Conservation (phyloP, 331 rosid genomes). For the Quercus phellos region DNA sequence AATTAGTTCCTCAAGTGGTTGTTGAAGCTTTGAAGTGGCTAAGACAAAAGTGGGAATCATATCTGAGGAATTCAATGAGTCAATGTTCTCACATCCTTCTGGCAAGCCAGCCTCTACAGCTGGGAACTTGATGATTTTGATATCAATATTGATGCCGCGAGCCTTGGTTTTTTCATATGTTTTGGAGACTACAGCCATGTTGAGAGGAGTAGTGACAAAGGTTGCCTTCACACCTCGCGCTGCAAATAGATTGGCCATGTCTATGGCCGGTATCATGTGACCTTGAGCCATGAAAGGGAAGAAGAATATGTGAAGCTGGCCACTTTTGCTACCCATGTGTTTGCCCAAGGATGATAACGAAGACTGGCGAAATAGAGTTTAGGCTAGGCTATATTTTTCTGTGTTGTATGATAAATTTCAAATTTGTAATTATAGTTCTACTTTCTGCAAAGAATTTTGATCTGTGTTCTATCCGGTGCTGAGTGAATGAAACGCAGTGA, state of each 20-base stretch:
- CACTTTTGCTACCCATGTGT: no score
- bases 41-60: not conserved
- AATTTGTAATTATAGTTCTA: no score
- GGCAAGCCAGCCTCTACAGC: conserved; percentile 37
- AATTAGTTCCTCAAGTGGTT: conserved; percentile 21
- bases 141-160: not conserved
- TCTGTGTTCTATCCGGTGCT: no score
- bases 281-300: no score
- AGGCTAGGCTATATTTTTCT: no score
- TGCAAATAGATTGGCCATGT: conserved; percentile 53
- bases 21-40: conserved; percentile 14
- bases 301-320: no score
- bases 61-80: conserved; percentile 1
- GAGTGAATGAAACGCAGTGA: no score
- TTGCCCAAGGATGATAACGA: no score
- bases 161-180: conserved; percentile 20
- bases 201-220: conserved; percentile 42
- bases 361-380: no score
- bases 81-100: conserved; percentile 29
- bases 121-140: conserved; percentile 33
- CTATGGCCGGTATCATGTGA: conserved; percentile 4
- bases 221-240: conserved; percentile 34
- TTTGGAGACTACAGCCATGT: conserved; percentile 26
- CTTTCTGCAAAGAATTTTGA: no score
- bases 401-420: no score